These are phyloP conservation scores for Magnaporthiopsis poae DNA, from an alignment of 2,329 filamentous ascomycete genomes.

Conservation along the genomic window DNA sequence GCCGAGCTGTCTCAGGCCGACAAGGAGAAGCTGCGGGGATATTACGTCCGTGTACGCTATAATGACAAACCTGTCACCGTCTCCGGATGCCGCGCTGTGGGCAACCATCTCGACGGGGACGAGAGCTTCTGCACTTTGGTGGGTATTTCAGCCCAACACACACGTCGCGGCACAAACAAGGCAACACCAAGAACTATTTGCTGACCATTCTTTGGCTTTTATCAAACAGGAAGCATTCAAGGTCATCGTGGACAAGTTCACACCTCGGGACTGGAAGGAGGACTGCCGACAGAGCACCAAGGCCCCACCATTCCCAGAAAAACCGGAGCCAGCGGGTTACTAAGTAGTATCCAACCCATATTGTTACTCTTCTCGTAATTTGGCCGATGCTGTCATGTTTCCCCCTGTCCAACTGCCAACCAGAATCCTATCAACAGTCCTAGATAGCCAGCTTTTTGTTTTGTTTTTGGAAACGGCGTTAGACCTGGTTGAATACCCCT, in stretches of 20 bases:
- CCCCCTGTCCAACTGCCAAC: neutral
- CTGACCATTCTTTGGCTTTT: neutral
- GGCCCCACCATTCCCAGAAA: constrained; percentile 34
- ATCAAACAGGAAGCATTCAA: constrained; percentile 70
- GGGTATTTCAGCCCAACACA: constrained; percentile 22
- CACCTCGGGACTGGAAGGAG: constrained; percentile 65
- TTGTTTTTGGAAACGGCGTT: neutral
- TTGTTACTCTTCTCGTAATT: neutral
- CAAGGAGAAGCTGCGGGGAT: constrained; percentile 53
- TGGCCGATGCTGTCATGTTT: neutral
- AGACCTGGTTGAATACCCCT: neutral
- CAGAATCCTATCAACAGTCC: neutral
- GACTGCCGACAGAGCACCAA: constrained; percentile 39
- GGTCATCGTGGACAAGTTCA: constrained; percentile 79
- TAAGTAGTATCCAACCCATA: constrained; percentile 15
- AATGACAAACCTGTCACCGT: constrained; percentile 77
- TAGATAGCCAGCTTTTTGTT: neutral
- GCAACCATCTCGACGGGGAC: constrained; percentile 79
- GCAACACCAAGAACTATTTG: neutral
- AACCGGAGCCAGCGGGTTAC: constrained; percentile 44
- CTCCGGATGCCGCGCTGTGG: constrained; percentile 65
- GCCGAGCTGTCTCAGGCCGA: constrained; percentile 47
- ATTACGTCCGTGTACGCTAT: constrained; percentile 84
- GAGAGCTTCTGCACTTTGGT: constrained; percentile 84
- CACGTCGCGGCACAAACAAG: neutral